These are phyloP conservation scores for Lachnum nothofagi DNA, from an alignment of 2,329 filamentous ascomycete genomes.

Conservation along the genomic window DNA sequence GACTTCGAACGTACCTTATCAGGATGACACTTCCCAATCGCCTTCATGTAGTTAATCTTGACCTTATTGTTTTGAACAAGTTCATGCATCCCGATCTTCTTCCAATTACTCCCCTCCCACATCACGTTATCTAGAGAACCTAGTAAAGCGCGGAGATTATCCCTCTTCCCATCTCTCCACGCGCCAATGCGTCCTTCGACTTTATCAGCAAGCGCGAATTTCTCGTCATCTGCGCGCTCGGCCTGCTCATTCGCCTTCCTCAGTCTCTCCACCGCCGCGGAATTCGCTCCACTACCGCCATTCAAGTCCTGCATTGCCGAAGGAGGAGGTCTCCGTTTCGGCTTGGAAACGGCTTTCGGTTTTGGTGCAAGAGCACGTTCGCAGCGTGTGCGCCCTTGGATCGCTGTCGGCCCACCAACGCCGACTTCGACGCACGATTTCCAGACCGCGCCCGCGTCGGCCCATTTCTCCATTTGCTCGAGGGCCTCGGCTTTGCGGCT, in stretches of 20 bases:
- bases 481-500: conserved; percentile 93
- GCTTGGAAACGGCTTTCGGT: conserved; percentile 37
- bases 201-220: conserved; percentile 78
- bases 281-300: conserved; percentile 36
- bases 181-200: conserved; percentile 73
- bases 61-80: conserved; percentile 89
- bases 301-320: conserved; percentile 41
- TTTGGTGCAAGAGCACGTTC: conserved; percentile 79
- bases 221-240: conserved; percentile 84
- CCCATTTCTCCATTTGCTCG: conserved; percentile 93
- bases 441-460: conserved; percentile 77
- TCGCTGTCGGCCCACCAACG: conserved; percentile 77
- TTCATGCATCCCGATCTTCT: conserved; percentile 92
- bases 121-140: conserved; percentile 83
- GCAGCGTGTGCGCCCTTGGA: conserved; percentile 81
- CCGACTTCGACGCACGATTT: conserved; percentile 75
- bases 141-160: conserved; percentile 83
- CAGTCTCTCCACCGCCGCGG: conserved; percentile 75
- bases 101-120: conserved; percentile 92
- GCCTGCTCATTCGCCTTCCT: conserved; percentile 81
- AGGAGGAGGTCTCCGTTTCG: conserved; percentile 38
- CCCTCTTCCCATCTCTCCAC: conserved; percentile 88
- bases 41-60: conserved; percentile 98
- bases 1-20: conserved; percentile 75
- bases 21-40: conserved; percentile 95